phyloP scores from a whole-genome alignment of 2,329 filamentous ascomycete species.

The Neonectria magnoliae region DNA sequence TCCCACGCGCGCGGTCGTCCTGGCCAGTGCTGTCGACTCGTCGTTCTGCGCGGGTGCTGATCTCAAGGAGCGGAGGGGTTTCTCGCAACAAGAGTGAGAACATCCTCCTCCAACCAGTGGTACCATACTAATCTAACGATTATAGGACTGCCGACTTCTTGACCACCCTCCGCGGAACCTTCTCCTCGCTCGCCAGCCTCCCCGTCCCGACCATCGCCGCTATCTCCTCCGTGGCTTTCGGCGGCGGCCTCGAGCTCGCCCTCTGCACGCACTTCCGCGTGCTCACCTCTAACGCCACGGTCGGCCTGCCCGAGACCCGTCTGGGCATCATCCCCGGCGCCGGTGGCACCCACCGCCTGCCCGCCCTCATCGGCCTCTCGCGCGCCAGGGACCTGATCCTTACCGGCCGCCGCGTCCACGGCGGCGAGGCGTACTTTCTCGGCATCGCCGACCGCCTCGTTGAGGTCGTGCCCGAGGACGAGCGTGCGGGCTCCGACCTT shows the following conservation, averaged over 20 bases:
- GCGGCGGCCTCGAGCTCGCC: slow-evolving; percentile 92
- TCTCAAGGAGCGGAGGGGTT: slow-evolving; percentile 84
- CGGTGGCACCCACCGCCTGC: slow-evolving; percentile 89
- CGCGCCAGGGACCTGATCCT: slow-evolving; percentile 91
- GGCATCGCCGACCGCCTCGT: slow-evolving; percentile 92
- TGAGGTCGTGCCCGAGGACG: slow-evolving; percentile 73
- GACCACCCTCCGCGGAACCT: slow-evolving; percentile 76
- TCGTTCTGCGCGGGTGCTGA: slow-evolving; percentile 96
- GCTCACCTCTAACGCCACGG: slow-evolving; percentile 78
- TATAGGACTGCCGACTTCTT: slow-evolving; percentile 83
- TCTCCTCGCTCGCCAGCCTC: slow-evolving; percentile 77
- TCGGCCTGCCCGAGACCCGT: slow-evolving; percentile 90
- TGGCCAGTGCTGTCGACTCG: slow-evolving; percentile 85
- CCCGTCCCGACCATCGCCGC: slow-evolving; percentile 91
- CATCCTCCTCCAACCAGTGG: slow-evolving; percentile 24
- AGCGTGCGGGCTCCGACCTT: slow-evolving; percentile 54
- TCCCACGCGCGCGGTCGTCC: slow-evolving; percentile 80
- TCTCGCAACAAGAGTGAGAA: slow-evolving; percentile 81
- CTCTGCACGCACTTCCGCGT: slow-evolving; percentile 91
- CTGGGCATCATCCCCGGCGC: slow-evolving; percentile 95
- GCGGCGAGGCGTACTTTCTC: slow-evolving; percentile 94
- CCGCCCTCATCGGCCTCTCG: slow-evolving; percentile 78
- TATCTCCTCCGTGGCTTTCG: slow-evolving; percentile 85
- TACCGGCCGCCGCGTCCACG: slow-evolving; percentile 88
- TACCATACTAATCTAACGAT: not conserved